Evolutionary conservation across 148 eudicot genomes (phyloP).

Genomic region (Rhododendron ovatum): DNA sequence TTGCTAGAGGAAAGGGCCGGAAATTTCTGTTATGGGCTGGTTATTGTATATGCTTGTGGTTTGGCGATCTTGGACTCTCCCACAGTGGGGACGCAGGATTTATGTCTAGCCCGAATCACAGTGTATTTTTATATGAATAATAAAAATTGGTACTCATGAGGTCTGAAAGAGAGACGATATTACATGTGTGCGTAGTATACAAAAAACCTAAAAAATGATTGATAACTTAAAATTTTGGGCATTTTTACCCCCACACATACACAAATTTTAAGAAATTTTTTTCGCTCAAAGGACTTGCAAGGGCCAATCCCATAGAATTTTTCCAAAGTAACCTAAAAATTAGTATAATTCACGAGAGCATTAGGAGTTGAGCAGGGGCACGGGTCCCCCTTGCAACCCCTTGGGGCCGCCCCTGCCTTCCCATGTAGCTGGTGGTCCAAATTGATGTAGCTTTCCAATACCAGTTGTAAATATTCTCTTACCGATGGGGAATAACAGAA

Average conservation of each 20-base stretch:
- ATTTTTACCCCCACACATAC: not conserved
- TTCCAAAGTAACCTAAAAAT: not conserved
- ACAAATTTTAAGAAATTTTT: too few species aligned
- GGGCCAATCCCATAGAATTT: not conserved
- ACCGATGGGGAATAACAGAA: not conserved
- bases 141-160: too few species aligned
- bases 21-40: not conserved
- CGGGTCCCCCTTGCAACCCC: too few species aligned
- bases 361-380: not conserved
- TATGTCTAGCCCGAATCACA: too few species aligned
- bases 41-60: too few species aligned
- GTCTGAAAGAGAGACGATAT: too few species aligned
- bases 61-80: too few species aligned
- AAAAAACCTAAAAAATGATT: too few species aligned
- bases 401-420: not conserved
- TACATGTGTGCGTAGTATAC: too few species aligned
- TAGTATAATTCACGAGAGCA: not conserved
- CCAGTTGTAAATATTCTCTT: not conserved
- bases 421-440: not conserved
- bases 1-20: not conserved
- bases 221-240: too few species aligned
- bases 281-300: not conserved
- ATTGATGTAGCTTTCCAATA: not conserved
- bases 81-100: too few species aligned
- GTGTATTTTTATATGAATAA: too few species aligned